Evolutionary conservation across 331 rosid genomes (phyloP).

Genomic region (Stylosanthes scabra): DNA sequence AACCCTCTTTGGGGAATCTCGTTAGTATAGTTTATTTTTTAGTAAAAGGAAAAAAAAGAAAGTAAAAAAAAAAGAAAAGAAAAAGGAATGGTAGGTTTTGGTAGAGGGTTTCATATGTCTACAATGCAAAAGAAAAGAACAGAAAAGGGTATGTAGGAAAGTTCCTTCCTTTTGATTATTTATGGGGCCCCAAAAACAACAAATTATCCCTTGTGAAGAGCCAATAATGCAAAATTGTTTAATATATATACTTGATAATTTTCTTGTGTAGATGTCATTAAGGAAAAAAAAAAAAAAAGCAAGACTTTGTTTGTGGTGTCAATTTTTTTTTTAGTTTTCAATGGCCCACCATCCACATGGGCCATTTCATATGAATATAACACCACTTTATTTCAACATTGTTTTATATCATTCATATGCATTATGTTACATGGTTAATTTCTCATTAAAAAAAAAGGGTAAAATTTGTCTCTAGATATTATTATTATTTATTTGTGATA

Average conservation of each 20-base stretch:
- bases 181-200: conserved; percentile 70
- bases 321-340: conserved; percentile 66
- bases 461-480: no score
- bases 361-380: conserved; percentile 59
- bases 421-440: not conserved
- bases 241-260: conserved; percentile 49
- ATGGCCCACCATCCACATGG: conserved; percentile 90
- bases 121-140: conserved; percentile 33
- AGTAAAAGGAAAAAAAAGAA: not conserved
- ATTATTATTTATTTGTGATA: no score
- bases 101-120: conserved; percentile 51
- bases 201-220: conserved; percentile 69
- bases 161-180: conserved; percentile 68
- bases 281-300: conserved; percentile 48
- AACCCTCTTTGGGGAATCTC: conserved; percentile 39
- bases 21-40: conserved; percentile 20
- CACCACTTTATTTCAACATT: conserved; percentile 37
- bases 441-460: no score
- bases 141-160: conserved; percentile 58
- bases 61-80: not conserved
- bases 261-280: conserved; percentile 77
- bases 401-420: not conserved
- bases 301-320: conserved; percentile 79
- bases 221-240: conserved; percentile 82
- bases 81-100: conserved; percentile 45